Base-by-base conservation (phyloP, 495 filamentous ascomycete genomes). In the Hyaloscypha hepaticicola region DNA sequence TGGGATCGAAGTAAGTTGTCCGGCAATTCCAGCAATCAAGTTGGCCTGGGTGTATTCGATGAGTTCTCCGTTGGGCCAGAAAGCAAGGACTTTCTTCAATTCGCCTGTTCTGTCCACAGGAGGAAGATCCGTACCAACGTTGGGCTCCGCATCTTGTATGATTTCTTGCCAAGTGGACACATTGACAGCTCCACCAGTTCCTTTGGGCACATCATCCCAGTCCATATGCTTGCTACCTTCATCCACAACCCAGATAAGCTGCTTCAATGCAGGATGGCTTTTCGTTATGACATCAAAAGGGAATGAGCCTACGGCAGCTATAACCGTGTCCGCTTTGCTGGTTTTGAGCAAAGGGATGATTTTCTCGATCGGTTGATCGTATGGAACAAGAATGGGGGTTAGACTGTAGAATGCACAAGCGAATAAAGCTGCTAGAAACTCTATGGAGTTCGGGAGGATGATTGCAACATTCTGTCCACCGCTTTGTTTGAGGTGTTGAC, bases 241-340 rank as follows among this genome's bases (percentile, higher is more conserved):
- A 69, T 97, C 95, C 7, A 95, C 96, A 3, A 97, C 93, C 91
- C 93, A 98, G 63, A 97, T 82, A 16, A 97, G 83, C 60, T 92
- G 86, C 61, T 88, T 87, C 9, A 98, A 79, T 55, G 85, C 82
- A 12, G 85, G 78, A 72, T 89, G 90, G 61, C 77, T 81, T 68
- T 87, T 85, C 16, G 85, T 81, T 21, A 96, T 82, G 31, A 84
- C 76, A 61, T 90, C 85, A 27, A 98, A 83, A 29, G 96, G 92
- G 60, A 98, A 81, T 19, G 90, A 85, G n/a, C 95, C 95, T 6
- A 94, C 94, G 19, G 87, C 86, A 1, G 92, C 92, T 61, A 99
- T 83, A 45, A 98, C 79, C 16, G 87, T 82, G 70, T 99, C 93
- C 14, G 91, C 90, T 28, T 85, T 79, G 5, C 87, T 87, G 19